Evolutionary conservation across 2,329 filamentous ascomycete genomes (phyloP), one percentile per base, ranked within the genome.

Genomic region (Microsporum canis): DNA sequence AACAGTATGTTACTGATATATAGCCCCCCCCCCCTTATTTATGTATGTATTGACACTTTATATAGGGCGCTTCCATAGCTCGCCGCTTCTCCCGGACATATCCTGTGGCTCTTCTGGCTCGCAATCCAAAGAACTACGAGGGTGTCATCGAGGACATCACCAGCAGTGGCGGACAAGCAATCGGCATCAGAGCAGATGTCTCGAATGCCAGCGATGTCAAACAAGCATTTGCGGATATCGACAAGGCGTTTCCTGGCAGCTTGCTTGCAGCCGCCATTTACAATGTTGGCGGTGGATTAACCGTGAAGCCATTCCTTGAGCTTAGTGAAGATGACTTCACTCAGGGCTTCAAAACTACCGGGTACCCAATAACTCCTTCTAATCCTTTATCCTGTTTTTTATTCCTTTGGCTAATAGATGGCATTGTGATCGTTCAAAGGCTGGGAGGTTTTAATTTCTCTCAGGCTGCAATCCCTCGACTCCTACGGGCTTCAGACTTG

Each of bases 361-460:
- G 74, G 79, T 81, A 71, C 14, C 17, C 17, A 23, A 23, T 23
- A 23, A 23, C 17, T 23, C 17, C 17, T 23, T 23, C 14, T 5
- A 2, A n/a, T 43, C 14, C 3, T 43, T 43, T 17, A 43, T n/a
- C 3, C 39, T n/a, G 64, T 76, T 71, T 4, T 51, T 17, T 27
- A 0, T 34, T 23, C 17, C 34, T 58, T 6, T 8, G 17, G 10
- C 49, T 43, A 39, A 34, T 39, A 17, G 27, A 23, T 31, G 17
- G 33, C 47, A 5, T 12, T 47, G 5, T 12, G 8, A 51, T 53
- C 36, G 33, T 53, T 3, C 58, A 61, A 59, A 76, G 74, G 49
- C 71, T 73, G 41, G 89, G 89, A 10, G 86, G 88, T 33, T 90
- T 89, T 72, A 76, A 86, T 67, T 95, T 95, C 72, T 84, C 88